Conservation (phyloP, 495 filamentous ascomycete species). For the Trichocladium antarcticum region DNA sequence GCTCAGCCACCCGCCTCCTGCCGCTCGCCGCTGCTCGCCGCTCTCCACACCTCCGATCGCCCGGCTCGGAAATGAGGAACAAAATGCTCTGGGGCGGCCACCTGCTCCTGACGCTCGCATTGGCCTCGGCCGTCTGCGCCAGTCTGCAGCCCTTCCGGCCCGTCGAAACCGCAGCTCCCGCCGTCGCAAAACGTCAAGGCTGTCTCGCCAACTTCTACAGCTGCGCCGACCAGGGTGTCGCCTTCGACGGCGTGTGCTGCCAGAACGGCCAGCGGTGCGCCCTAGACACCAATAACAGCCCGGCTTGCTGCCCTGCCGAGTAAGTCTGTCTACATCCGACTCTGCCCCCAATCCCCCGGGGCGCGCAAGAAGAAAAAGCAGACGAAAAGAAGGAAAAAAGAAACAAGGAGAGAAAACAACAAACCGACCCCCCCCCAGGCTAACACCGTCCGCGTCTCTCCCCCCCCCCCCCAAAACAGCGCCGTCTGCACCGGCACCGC, state of each 20-base stretch:
- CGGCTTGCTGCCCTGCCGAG: slow-evolving; percentile 39
- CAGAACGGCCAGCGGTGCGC: slow-evolving; percentile 35
- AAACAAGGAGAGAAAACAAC: too few species aligned
- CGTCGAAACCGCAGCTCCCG: slow-evolving; percentile 19
- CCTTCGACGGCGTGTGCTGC: slow-evolving; percentile 35
- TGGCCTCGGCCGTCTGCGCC: slow-evolving; percentile 13
- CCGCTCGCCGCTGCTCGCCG: background rate
- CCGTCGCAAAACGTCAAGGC: slow-evolving; percentile 18
- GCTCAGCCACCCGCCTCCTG: background rate
- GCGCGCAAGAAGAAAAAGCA: too few species aligned
- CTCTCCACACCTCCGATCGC: background rate
- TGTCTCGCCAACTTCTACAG: slow-evolving; percentile 34
- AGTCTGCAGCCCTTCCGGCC: slow-evolving; percentile 23
- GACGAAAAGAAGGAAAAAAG: too few species aligned
- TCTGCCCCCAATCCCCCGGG: too few species aligned
- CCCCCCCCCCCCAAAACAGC: slow-evolving; percentile 21
- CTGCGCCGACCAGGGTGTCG: slow-evolving; percentile 30
- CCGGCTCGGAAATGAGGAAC: too few species aligned
- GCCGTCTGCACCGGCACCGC: slow-evolving; percentile 39
- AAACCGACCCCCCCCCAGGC: too few species aligned
- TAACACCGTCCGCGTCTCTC: too few species aligned
- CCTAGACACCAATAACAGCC: slow-evolving; percentile 31
- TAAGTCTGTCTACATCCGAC: slow-evolving; percentile 19
- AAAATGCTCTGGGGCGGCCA: too few species aligned
- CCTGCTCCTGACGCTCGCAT: slow-evolving; percentile 3